Percentiles rank a stretch among this genome's conserved stretches.
Conservation (phyloP, 768 basidiomycete genomes). For the Cystofilobasidium bisporidii region DNA sequence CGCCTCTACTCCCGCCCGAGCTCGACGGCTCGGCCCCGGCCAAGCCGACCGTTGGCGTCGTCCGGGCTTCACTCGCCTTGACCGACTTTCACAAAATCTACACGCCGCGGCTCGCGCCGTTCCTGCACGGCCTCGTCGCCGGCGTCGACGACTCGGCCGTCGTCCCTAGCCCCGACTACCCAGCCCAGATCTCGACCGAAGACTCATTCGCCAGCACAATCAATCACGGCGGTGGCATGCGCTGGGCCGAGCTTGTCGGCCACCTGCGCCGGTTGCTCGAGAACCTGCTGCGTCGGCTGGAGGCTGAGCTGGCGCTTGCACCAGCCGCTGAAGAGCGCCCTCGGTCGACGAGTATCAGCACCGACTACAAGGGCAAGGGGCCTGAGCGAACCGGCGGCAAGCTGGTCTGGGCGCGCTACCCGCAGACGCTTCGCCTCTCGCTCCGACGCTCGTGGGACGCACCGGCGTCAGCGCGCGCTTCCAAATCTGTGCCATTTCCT, state of each 20-base stretch:
- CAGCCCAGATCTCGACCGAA: slow-evolving; percentile 31
- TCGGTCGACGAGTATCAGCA: neutral
- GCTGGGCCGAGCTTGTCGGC: slow-evolving; percentile 1
- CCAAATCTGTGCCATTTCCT: neutral
- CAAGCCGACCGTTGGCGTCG: slow-evolving; percentile 10
- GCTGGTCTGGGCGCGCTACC: slow-evolving; percentile 25
- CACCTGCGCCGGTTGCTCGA: slow-evolving; percentile 24
- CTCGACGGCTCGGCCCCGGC: neutral
- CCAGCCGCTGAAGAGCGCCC: too few relatives aligned
- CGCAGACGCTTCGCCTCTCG: slow-evolving; percentile 15
- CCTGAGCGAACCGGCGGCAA: neutral
- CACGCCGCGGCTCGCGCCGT: slow-evolving; percentile 25
- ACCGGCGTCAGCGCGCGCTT: neutral
- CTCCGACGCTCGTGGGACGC: slow-evolving; percentile 25
- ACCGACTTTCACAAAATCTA: slow-evolving; percentile 17
- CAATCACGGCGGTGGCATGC: slow-evolving; percentile 9
- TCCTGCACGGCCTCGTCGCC: slow-evolving; percentile 28
- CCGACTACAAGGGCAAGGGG: neutral
- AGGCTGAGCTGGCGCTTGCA: slow-evolving; percentile 31
- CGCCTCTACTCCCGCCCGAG: neutral
- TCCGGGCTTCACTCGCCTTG: slow-evolving; percentile 7
- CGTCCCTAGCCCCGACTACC: slow-evolving; percentile 30
- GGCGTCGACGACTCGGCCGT: slow-evolving; percentile 31
- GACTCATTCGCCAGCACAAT: slow-evolving; percentile 26
- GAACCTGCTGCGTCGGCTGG: slow-evolving; percentile 27